Evolutionary conservation across 2,329 filamentous ascomycete genomes (phyloP), one percentile per base, ranked within the genome.

Genomic region (Penicillium sp.): DNA sequence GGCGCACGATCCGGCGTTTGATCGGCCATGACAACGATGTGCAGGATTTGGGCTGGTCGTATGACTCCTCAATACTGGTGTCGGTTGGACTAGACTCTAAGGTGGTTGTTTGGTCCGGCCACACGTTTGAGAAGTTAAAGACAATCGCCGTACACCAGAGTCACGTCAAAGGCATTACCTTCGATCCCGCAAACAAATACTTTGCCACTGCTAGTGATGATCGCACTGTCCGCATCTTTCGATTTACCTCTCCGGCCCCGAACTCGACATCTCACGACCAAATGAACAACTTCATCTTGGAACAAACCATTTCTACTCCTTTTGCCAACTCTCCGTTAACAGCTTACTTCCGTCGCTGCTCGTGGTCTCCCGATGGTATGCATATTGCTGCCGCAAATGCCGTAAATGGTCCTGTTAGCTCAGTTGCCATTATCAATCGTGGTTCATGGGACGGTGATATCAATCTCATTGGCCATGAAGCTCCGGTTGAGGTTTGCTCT

Each of bases 11-110:
- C 56, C 85, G 87, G 60, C 82, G 92, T 47, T 72, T 98, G 35
- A 92, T 95, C 42, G 93, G 92, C 11, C 93, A 98, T 62, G 92
- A 98, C 57, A 98, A 96, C 59, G 92, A 98, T 68, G 89, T 98
- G 4, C 92, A 98, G 66, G 93, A 98, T 68, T 72, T 98, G 41
- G 92, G 88, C 18, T 98, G 92, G 92, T 95, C 92, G 13, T 82
- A 83, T 59, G 92, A 98, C 69, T 94, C 89, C 18, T 95, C 90
- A 1, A 86, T 98, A 37, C 71, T 98, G 44, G 89, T 96, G 3
- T 96, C 92, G 0, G 92, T 98, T 16, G 93, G 92, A 1, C 70
- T 98, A 51, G 92, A 98, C 66, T 96, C 92, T 29, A 98, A 98
- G 67, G 84, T 98, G 10, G 92, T 98, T 7, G 84, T 98, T 14